Base-by-base conservation (phyloP, 768 basidiomycete genomes). In the Mycena metata region DNA sequence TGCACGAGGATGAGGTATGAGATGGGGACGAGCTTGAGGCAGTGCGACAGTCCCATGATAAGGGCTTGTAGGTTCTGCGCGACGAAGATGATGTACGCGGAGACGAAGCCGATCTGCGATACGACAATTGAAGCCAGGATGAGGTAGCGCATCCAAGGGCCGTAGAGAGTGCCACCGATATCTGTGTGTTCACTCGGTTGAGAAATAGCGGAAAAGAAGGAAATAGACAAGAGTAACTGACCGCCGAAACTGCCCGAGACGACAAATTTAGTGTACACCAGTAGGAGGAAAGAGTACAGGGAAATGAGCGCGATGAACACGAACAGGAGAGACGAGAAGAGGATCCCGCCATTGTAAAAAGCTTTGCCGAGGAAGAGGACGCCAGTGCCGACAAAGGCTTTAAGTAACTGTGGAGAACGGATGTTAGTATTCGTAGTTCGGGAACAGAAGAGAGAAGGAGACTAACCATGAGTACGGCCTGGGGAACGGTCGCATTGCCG, bases 311-410 rank as follows among this genome's bases (percentile, higher is more conserved):
- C 96, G 73, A 99, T 95, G 76, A 89, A 84, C 8, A 90, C 80
- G 73, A 99, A 90, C 2, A 91, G 87, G 63, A 95, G 61, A 36
- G 86, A 70, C 8, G 96, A 98, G 81, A 99, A 99, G 39, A 98
- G 80, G 55, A 99, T 84, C 12, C 97, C 96, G 60, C 98, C 98
- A 69, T 99, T 99, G 83, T 90, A 91, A 83, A 99, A 99, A 92
- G 91, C 98, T 82, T 95, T 97, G 58, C 96, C 98, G 30, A 99
- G 86, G 83, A 99, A 99, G 41, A 99, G 78, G 12, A 99, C 92
- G 17, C 97, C 97, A 16, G 97, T 98, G 23, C 97, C 97, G 52
- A 99, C 90, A 74, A 99, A 99, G 1, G 93, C 90, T 80, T 98
- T 98, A 66, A 98, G 81, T 61, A 99, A 80, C 95, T 96, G 72